Percentiles rank a stretch among this genome's conserved stretches.
Conservation (phyloP, 2,329 filamentous ascomycete species). For the Diaporthe eres region DNA sequence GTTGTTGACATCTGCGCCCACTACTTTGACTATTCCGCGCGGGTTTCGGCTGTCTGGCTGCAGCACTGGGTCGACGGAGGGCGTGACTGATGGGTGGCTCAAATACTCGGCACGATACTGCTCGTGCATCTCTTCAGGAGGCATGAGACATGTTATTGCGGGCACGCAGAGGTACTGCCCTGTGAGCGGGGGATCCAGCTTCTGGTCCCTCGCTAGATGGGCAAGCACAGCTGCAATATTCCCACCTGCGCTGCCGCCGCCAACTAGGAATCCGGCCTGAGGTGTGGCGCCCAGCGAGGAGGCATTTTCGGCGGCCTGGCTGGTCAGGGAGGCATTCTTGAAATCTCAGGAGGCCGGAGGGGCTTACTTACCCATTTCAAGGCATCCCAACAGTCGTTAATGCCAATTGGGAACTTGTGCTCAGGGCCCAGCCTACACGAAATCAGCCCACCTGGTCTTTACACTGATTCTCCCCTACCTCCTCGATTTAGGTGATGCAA, state of each 20-base stretch:
- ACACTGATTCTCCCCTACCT: not conserved
- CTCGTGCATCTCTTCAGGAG: conserved; percentile 44
- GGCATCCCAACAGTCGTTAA: conserved; percentile 61
- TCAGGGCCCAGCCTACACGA: conserved; percentile 57
- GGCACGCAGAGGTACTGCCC: conserved; percentile 62
- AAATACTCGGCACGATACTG: conserved; percentile 47
- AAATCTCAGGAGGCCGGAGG: fast-evolving
- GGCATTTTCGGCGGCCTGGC: conserved; percentile 54
- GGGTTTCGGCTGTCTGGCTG: not conserved
- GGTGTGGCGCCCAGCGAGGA: conserved; percentile 56
- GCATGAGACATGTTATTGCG: conserved; percentile 47
- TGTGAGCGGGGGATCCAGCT: conserved; percentile 58
- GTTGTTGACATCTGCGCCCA: conserved; percentile 15
- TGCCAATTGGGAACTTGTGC: conserved; percentile 58
- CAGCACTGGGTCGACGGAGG: conserved; percentile 45
- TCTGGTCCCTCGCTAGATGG: conserved; percentile 57
- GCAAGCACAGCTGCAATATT: conserved; percentile 55
- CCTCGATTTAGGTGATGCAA: too few relatives aligned
- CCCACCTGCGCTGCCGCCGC: conserved; percentile 62
- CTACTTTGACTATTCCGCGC: not conserved
- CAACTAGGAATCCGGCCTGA: conserved; percentile 61
- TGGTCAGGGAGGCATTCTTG: not conserved
- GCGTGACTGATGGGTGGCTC: conserved; percentile 46
- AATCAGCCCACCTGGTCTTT: not conserved
- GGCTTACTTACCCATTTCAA: conserved; percentile 56